Evolutionary conservation across 768 basidiomycete species (phyloP).

Genomic region (Pleurotus giganteus): DNA sequence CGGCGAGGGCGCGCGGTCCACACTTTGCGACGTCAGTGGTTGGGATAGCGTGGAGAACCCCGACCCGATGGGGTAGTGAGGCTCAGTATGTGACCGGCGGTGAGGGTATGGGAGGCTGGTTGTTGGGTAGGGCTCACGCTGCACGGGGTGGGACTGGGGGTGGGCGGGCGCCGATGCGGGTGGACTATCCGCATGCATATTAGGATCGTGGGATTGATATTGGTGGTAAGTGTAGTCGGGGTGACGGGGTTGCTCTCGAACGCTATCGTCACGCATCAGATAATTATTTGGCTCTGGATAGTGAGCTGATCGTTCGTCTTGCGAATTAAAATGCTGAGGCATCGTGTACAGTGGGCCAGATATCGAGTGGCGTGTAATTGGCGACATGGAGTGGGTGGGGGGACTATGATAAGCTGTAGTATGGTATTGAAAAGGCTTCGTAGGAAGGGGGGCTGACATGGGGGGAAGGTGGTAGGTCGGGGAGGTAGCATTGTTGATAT

Average conservation of each 20-base stretch:
- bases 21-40: slow-evolving; percentile 35
- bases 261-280: slow-evolving; percentile 35
- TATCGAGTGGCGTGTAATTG: slow-evolving; percentile 41
- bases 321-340: slow-evolving; percentile 38
- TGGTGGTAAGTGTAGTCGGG: slow-evolving; percentile 55
- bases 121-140: slow-evolving; percentile 28
- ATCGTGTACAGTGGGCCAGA: slow-evolving; percentile 40
- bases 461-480: slow-evolving; percentile 41
- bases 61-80: slow-evolving; percentile 46
- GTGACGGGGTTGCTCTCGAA: slow-evolving; percentile 28
- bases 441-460: slow-evolving; percentile 44
- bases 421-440: slow-evolving; percentile 45
- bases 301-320: slow-evolving; percentile 49
- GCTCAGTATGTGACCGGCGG: slow-evolving; percentile 57
- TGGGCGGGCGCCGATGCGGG: slow-evolving; percentile 40
- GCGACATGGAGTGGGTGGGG: slow-evolving; percentile 38
- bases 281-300: slow-evolving; percentile 46
- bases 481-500: slow-evolving; percentile 37
- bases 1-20: slow-evolving; percentile 43
- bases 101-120: slow-evolving; percentile 43
- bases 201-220: slow-evolving; percentile 41
- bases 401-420: slow-evolving; percentile 11
- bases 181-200: slow-evolving; percentile 38
- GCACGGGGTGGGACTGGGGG: slow-evolving; percentile 33
- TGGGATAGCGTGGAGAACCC: slow-evolving; percentile 49